phyloP scores from a whole-genome alignment of 139 green algal genomes.

The Chlorella vulgaris region DNA sequence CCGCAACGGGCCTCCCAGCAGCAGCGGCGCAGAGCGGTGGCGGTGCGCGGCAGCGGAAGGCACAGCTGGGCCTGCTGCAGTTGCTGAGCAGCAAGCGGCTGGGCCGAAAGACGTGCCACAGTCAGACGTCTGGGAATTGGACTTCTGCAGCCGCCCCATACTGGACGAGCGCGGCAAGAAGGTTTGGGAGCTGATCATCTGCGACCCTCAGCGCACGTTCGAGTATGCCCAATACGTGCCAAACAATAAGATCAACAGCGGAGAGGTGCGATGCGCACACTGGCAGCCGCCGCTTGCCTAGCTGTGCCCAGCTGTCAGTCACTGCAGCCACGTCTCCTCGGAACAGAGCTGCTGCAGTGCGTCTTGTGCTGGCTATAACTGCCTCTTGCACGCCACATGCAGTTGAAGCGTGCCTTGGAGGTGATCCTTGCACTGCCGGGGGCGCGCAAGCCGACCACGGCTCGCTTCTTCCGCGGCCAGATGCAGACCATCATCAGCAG shows the following conservation, averaged over 20 bases:
- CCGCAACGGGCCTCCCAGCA: too few relatives aligned
- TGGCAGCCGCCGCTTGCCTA: too few relatives aligned
- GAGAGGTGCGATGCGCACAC: conserved; percentile 59
- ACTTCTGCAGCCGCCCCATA: conserved; percentile 97
- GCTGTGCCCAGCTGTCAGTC: too few relatives aligned
- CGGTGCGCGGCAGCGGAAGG: background rate
- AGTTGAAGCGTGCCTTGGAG: conserved; percentile 81
- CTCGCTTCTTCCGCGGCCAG: conserved; percentile 93
- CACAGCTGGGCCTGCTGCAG: background rate
- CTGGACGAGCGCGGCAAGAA: conserved; percentile 97
- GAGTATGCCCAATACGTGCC: conserved; percentile 94
- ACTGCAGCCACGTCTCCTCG: too few relatives aligned
- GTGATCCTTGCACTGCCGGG: conserved; percentile 73
- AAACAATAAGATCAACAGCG: conserved; percentile 99
- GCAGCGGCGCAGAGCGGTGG: background rate
- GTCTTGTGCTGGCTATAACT: too few relatives aligned
- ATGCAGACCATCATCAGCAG: conserved; percentile 99
- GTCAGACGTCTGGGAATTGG: conserved; percentile 85
- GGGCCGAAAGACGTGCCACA: conserved; percentile 18
- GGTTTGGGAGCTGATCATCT: conserved; percentile 98
- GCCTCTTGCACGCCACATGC: conserved; percentile 24
- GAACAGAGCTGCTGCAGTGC: too few relatives aligned
- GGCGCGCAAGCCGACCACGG: conserved; percentile 69
- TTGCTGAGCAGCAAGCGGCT: background rate
- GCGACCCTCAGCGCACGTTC: conserved; percentile 80